phyloP scores from a whole-genome alignment of 305 asterid genomes.

The Solanum hybrid region DNA sequence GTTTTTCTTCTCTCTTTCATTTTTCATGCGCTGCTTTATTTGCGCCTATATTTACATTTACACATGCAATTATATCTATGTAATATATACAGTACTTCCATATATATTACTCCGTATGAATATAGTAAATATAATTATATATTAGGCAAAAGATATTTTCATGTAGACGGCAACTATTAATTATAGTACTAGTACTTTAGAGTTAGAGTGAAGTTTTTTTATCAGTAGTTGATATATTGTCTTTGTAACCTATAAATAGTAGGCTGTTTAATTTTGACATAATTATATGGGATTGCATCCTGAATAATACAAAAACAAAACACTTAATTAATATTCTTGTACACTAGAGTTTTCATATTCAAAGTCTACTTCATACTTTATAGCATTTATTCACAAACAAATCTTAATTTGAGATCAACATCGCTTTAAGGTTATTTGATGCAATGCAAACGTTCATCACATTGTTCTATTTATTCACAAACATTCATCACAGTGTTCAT shows the following conservation, averaged over 20 bases:
- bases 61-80: not conserved
- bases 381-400: not conserved
- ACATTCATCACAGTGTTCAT: not conserved
- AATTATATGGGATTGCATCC: not conserved
- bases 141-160: not conserved
- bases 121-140: no score
- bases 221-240: not conserved
- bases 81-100: no score
- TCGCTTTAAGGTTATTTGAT: not conserved
- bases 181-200: not conserved
- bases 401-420: not conserved
- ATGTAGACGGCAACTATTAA: not conserved
- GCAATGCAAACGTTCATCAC: not conserved
- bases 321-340: not conserved
- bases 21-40: not conserved
- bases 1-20: slow-evolving; percentile 3
- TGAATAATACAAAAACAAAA: not conserved
- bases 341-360: not conserved
- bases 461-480: not conserved
- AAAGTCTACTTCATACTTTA: not conserved
- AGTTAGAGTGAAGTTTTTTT: not conserved
- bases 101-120: not conserved
- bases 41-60: not conserved
- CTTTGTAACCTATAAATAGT: not conserved
- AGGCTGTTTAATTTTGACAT: not conserved